Percentiles rank a stretch among this genome's conserved stretches.
phyloP scores from a whole-genome alignment of 1,284 basidiomycete species.

The Tylopilus sp. region DNA sequence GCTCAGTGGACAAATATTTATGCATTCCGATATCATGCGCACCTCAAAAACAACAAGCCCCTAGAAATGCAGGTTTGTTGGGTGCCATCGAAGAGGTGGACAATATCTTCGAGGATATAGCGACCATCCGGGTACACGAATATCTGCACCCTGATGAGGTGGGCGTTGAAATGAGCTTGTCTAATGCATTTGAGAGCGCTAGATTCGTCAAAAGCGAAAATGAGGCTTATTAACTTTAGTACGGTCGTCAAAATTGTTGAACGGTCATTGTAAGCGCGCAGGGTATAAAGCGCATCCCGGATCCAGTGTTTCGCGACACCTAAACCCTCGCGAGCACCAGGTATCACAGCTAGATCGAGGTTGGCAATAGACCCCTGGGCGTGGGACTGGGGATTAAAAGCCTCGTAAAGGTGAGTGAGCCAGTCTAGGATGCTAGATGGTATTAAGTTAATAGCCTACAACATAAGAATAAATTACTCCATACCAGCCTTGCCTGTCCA shows the following conservation, averaged over 20 bases:
- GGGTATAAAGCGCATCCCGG: slow-evolving; percentile 35
- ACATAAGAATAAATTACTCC: neutral
- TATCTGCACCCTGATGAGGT: neutral
- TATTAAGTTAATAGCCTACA: neutral
- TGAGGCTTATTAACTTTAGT: slow-evolving; percentile 32
- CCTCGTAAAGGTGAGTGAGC: slow-evolving; percentile 41
- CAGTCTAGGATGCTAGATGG: slow-evolving; percentile 26
- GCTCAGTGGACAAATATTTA: neutral
- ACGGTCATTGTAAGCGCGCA: slow-evolving; percentile 17
- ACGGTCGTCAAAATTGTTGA: slow-evolving; percentile 31
- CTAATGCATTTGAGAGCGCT: slow-evolving; percentile 23
- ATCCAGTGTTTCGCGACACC: slow-evolving; percentile 44
- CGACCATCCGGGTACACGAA: slow-evolving; percentile 11
- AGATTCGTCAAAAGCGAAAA: slow-evolving; percentile 30
- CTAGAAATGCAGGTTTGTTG: slow-evolving; percentile 25
- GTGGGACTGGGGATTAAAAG: slow-evolving; percentile 40
- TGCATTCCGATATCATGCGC: neutral
- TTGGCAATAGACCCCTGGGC: slow-evolving; percentile 39
- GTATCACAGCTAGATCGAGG: slow-evolving; percentile 37
- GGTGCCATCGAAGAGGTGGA: slow-evolving; percentile 17
- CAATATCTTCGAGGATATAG: slow-evolving; percentile 42
- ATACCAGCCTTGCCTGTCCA: slow-evolving; percentile 19
- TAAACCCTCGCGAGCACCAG: slow-evolving; percentile 37
- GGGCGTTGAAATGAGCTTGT: slow-evolving; percentile 11
- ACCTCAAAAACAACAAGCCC: slow-evolving; percentile 31